phyloP scores from a whole-genome alignment of 306 rosid genomes.

The Vigna nakashimae region DNA sequence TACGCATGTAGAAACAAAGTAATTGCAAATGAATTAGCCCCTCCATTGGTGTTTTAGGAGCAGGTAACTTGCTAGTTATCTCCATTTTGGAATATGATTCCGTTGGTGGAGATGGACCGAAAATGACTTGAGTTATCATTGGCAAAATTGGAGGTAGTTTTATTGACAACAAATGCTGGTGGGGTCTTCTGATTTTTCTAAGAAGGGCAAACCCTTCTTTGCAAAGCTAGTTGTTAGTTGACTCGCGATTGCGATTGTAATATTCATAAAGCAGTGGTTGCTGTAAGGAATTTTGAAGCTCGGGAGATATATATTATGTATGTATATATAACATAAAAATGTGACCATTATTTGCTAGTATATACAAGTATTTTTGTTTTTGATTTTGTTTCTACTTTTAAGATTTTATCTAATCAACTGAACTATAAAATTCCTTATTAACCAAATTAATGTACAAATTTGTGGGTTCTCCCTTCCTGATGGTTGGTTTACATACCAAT shows the following conservation, averaged over 20 bases:
- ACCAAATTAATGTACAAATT: neutral
- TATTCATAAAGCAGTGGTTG: conserved; percentile 40
- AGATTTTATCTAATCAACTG: conserved; percentile 3
- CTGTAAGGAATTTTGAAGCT: conserved; percentile 32
- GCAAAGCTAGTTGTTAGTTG: conserved; percentile 39
- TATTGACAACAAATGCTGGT: conserved; percentile 44
- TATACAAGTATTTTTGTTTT: neutral
- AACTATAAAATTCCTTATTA: neutral
- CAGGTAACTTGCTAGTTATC: conserved; percentile 25
- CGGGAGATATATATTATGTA: neutral
- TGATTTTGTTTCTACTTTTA: neutral
- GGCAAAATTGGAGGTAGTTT: conserved; percentile 38
- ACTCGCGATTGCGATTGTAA: conserved; percentile 10
- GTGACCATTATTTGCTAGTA: neutral
- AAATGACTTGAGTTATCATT: conserved; percentile 39
- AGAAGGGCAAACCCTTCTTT: conserved; percentile 42
- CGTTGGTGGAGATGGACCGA: conserved; percentile 39
- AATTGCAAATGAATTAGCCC: conserved; percentile 30
- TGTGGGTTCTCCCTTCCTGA: too few relatives aligned
- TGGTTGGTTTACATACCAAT: conserved; percentile 5
- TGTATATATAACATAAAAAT: neutral
- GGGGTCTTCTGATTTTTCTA: conserved; percentile 44
- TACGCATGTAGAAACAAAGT: conserved; percentile 38
- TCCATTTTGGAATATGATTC: conserved; percentile 34
- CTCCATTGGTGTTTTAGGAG: conserved; percentile 37